phyloP scores from a whole-genome alignment of 2,329 filamentous ascomycete genomes.

The Didymella keratinophila region DNA sequence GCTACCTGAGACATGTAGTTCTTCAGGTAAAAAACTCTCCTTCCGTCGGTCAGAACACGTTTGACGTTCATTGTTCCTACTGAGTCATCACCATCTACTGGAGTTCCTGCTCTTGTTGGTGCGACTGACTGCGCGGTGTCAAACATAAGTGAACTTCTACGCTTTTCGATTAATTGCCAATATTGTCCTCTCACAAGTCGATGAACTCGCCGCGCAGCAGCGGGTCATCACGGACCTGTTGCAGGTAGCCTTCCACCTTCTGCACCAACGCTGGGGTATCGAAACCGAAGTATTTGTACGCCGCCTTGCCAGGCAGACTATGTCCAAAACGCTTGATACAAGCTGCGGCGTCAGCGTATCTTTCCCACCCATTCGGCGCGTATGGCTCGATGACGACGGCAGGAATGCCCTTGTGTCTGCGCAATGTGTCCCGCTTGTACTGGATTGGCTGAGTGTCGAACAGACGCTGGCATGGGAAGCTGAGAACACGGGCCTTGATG shows the following conservation, averaged over 20 bases:
- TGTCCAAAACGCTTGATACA: conserved; percentile 65
- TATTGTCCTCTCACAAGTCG: conserved; percentile 31
- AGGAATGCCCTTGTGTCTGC: conserved; percentile 52
- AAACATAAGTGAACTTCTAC: background rate
- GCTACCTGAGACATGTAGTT: conserved; percentile 43
- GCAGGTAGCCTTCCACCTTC: conserved; percentile 50
- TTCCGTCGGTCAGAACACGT: conserved; percentile 25
- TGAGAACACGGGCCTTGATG: conserved; percentile 57
- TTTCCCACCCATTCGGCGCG: conserved; percentile 65
- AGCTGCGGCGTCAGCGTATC: conserved; percentile 65
- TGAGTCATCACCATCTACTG: background rate
- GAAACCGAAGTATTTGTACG: conserved; percentile 66
- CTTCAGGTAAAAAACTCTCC: conserved; percentile 38
- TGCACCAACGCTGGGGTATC: conserved; percentile 56
- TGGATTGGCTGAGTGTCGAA: conserved; percentile 58
- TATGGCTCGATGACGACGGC: conserved; percentile 69
- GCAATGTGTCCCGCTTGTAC: conserved; percentile 59
- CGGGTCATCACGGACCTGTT: conserved; percentile 48
- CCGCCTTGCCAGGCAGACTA: conserved; percentile 62
- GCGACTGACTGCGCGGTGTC: background rate
- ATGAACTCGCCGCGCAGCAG: conserved; percentile 45
- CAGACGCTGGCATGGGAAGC: conserved; percentile 60
- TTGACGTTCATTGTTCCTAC: background rate
- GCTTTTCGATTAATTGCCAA: background rate
- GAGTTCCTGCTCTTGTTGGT: background rate